Base-by-base conservation (phyloP, 179 eudicot genomes). In the Nepenthes alata region DNA sequence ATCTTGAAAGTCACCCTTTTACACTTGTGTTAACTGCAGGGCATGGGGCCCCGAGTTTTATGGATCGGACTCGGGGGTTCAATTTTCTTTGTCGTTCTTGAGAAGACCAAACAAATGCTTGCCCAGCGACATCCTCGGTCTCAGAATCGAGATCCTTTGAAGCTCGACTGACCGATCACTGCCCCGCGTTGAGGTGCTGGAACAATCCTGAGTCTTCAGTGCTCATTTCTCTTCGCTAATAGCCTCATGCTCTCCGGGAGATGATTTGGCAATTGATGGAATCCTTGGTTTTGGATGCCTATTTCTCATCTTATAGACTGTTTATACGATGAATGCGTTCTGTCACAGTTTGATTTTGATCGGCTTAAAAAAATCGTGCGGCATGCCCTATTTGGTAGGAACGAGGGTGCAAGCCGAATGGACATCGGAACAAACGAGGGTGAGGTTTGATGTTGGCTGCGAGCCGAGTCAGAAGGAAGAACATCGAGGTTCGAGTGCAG, bases 31-130 rank as follows among this genome's bases (percentile, higher is more conserved):
- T 11, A 36, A 35, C 14, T 71, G 77, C 79, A 91, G 96, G 97
- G 97, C 2, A 77, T 88, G 3, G 94, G 88, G 47, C 87, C 97
- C 48, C 77, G 97, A 72, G 96, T 91, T 53, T 45, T 91, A 62
- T 91, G 97, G 97, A 91, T 91, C 54, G 93, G 97, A 6, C 70
- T 91, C 39, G 97, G 97, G 1, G 97, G 96, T 57, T 79, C 94
- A 0, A 88, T 91, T 49, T 91, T 88, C 80, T 91, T 91, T 63
- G 84, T 90, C 37, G 96, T 88, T 59, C 81, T 91, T 65, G 96
- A 91, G 78, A 85, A 75, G 68, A 83, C 97, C n/a, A 91, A 91
- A 74, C 79, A 78, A 58, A 55, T 80, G 2, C 82, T 91, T 7
- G 80, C 84, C 15, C 74, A 81, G 57, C 71, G 71, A 41, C 78